These are phyloP conservation scores for Colletotrichum camelliae DNA, from an alignment of 2,329 filamentous ascomycete species.

Conservation along the genomic window DNA sequence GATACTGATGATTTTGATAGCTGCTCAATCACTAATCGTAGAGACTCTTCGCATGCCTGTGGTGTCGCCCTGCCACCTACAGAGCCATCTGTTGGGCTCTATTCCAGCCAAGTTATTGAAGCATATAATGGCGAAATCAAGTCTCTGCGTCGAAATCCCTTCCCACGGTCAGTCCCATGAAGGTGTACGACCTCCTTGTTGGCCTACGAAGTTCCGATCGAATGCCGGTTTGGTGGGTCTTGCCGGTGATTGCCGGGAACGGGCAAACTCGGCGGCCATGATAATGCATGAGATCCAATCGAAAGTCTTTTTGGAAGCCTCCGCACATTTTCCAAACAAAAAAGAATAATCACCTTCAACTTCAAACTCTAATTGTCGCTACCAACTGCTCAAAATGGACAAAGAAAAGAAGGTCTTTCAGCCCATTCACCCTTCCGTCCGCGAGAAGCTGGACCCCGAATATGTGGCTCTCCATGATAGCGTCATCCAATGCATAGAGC, in stretches of 20 bases:
- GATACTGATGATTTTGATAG: background rate
- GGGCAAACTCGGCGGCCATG: background rate
- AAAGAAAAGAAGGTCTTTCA: slow-evolving; percentile 28
- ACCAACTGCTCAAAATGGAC: background rate
- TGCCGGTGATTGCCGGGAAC: background rate
- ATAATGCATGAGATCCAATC: background rate
- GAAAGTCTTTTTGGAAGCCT: background rate
- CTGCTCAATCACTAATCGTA: background rate
- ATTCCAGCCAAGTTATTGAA: background rate
- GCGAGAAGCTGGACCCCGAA: slow-evolving; percentile 38
- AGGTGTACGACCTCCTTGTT: background rate
- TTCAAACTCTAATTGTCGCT: background rate
- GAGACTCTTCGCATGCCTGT: background rate
- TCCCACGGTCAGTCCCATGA: background rate
- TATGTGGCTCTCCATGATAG: slow-evolving; percentile 43
- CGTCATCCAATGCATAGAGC: slow-evolving; percentile 39
- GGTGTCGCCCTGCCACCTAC: background rate
- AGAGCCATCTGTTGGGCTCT: accelerated
- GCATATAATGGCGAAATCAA: background rate
- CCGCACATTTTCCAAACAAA: background rate
- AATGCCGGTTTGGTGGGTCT: background rate
- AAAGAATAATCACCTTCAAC: background rate
- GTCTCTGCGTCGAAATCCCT: background rate
- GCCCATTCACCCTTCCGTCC: slow-evolving; percentile 37
- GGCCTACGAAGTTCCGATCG: background rate